phyloP scores from a whole-genome alignment of 2,329 filamentous ascomycete genomes.

The Pseudogymnoascus sp. region DNA sequence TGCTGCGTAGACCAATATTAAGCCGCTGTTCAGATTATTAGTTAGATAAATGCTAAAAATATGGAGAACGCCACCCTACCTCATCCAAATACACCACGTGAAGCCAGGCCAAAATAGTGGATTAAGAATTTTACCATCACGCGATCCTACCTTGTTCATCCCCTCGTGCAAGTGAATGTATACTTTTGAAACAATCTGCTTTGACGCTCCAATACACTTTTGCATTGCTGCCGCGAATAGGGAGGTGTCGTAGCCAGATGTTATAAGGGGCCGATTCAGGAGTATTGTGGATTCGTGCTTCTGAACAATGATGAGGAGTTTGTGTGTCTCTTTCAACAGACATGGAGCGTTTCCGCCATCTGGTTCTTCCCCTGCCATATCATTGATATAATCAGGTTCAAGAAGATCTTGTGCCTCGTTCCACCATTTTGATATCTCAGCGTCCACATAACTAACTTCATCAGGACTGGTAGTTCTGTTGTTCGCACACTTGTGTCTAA shows the following conservation, averaged over 20 bases:
- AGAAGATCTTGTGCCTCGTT: constrained; percentile 44
- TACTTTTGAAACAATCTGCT: constrained; percentile 22
- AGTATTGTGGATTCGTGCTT: constrained; percentile 44
- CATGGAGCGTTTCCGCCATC: constrained; percentile 10
- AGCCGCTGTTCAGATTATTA: constrained; percentile 27
- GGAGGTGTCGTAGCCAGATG: constrained; percentile 34
- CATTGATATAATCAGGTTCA: constrained; percentile 29
- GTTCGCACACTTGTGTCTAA: constrained; percentile 43
- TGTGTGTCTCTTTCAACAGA: constrained; percentile 29
- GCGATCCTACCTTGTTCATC: constrained; percentile 12
- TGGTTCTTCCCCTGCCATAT: constrained; percentile 6
- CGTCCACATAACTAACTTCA: constrained; percentile 37
- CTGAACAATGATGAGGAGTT: constrained; percentile 34
- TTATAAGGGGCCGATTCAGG: constrained; percentile 41
- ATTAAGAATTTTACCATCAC: constrained; percentile 12
- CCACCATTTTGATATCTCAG: constrained; percentile 42
- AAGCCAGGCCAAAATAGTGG: constrained; percentile 42
- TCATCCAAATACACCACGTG: constrained; percentile 46
- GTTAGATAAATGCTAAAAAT: neutral
- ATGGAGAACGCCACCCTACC: neutral
- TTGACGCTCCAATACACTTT: constrained; percentile 42
- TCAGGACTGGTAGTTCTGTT: constrained; percentile 36
- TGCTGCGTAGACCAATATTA: constrained; percentile 42
- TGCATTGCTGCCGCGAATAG: constrained; percentile 42
- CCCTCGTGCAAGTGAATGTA: constrained; percentile 35